phyloP scores from a whole-genome alignment of 2,329 filamentous ascomycete species.

The Ophiostoma tasmaniense region DNA sequence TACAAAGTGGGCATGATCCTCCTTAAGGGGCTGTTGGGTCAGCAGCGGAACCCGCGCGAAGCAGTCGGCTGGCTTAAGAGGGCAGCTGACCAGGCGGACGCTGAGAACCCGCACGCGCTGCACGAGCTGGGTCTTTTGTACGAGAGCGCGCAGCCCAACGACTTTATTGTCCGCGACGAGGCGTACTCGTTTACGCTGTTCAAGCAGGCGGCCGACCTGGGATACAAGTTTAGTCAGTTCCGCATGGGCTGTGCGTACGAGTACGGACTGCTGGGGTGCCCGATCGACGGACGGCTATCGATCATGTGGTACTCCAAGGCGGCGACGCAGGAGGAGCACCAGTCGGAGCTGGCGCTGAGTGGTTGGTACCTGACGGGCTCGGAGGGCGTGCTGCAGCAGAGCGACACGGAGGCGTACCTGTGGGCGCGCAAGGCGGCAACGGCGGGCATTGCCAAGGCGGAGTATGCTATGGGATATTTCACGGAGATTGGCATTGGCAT shows the following conservation, averaged over 20 bases:
- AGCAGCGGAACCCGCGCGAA: conserved; percentile 72
- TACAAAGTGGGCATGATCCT: conserved; percentile 98
- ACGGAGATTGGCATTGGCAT: conserved; percentile 91
- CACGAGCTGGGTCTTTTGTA: conserved; percentile 73
- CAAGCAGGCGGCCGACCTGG: conserved; percentile 73
- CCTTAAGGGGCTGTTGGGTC: conserved; percentile 87
- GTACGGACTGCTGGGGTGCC: conserved; percentile 75
- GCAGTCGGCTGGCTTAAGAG: conserved; percentile 88
- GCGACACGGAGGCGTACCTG: conserved; percentile 90
- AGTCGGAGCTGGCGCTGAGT: conserved; percentile 74
- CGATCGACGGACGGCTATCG: conserved; percentile 71
- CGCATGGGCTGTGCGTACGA: conserved; percentile 82
- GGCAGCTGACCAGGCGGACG: conserved; percentile 78
- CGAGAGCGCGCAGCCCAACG: conserved; percentile 55
- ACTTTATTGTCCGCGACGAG: conserved; percentile 68
- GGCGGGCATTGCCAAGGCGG: conserved; percentile 81
- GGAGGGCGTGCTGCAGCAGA: conserved; percentile 80
- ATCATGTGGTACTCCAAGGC: conserved; percentile 93
- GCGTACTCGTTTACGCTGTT: conserved; percentile 74
- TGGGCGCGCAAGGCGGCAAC: conserved; percentile 93
- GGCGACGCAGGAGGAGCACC: conserved; percentile 87
- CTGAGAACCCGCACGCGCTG: conserved; percentile 86
- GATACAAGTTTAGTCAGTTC: conserved; percentile 93
- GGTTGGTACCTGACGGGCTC: conserved; percentile 95
- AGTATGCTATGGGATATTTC: conserved; percentile 98